Conservation (phyloP, 495 filamentous ascomycete genomes). For the Daldinia vernicosa region DNA sequence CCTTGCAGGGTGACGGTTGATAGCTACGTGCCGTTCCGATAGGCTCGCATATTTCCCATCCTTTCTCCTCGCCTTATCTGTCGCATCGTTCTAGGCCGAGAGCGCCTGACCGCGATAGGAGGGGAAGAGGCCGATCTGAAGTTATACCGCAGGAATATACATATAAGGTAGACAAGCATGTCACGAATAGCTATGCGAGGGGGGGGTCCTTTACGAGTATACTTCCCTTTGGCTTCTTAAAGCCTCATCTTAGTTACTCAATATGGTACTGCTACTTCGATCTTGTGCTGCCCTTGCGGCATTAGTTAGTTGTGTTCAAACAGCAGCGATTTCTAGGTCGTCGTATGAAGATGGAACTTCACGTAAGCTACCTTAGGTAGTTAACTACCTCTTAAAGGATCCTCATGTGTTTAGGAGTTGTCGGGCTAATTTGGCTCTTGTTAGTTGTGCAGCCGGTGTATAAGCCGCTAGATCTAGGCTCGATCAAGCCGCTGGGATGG, state of each 20-base stretch:
- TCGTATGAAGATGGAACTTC: conserved; percentile 9
- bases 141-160: background rate
- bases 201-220: background rate
- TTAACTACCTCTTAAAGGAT: too few species aligned
- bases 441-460: conserved; percentile 38
- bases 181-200: background rate
- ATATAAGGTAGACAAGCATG: conserved; percentile 5
- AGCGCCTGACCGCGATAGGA: conserved; percentile 3
- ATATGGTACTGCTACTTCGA: background rate
- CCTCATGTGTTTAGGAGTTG: too few species aligned
- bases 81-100: conserved; percentile 18
- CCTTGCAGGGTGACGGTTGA: conserved; percentile 27
- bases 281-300: conserved; percentile 11
- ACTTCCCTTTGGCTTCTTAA: background rate
- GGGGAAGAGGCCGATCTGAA: conserved; percentile 9
- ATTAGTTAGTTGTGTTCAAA: background rate
- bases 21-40: conserved; percentile 21
- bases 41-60: conserved; percentile 27
- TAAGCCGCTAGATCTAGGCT: conserved; percentile 64
- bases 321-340: conserved; percentile 12
- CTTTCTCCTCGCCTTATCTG: conserved; percentile 26
- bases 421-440: background rate
- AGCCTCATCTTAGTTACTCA: background rate
- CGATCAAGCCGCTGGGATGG: conserved; percentile 68
- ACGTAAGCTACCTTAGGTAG: conserved; percentile 8